phyloP scores from a whole-genome alignment of 2,329 filamentous ascomycete genomes.

The Cladosporium cucumerinum region DNA sequence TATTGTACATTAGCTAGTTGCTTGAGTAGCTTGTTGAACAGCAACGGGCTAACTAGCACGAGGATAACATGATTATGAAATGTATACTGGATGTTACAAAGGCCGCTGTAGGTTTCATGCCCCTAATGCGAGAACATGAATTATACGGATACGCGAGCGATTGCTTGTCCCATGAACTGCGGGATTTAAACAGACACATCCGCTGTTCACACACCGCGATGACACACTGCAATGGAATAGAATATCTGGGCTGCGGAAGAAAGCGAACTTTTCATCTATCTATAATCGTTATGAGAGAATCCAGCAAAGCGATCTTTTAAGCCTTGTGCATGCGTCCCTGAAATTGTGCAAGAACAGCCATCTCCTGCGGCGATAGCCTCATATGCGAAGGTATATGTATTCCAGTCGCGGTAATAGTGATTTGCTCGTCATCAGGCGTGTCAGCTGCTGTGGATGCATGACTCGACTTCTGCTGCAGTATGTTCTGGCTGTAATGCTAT shows the following conservation, averaged over 20 bases:
- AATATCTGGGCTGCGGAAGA: background rate
- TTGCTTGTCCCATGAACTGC: background rate
- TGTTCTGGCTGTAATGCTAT: background rate
- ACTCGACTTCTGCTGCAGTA: slow-evolving; percentile 9
- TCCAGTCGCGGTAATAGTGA: background rate
- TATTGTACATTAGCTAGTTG: background rate
- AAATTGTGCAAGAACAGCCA: slow-evolving; percentile 1
- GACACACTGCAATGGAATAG: background rate
- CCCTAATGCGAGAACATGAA: background rate
- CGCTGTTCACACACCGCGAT: background rate
- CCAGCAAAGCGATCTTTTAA: background rate
- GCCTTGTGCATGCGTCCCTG: slow-evolving; percentile 15
- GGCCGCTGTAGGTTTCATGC: background rate
- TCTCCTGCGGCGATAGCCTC: slow-evolving; percentile 2
- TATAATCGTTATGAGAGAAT: background rate
- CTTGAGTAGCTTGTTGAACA: background rate
- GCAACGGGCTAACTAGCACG: background rate
- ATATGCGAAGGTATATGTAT: slow-evolving; percentile 1
- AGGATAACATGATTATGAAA: slow-evolving; percentile 3
- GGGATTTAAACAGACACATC: background rate
- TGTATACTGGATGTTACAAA: background rate
- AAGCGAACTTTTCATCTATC: background rate
- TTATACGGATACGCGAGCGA: background rate
- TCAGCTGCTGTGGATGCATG: background rate
- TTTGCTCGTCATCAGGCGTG: background rate